Base-by-base conservation (phyloP, 1,284 basidiomycete genomes). In the Xerocomus cyaneibrunnescens region DNA sequence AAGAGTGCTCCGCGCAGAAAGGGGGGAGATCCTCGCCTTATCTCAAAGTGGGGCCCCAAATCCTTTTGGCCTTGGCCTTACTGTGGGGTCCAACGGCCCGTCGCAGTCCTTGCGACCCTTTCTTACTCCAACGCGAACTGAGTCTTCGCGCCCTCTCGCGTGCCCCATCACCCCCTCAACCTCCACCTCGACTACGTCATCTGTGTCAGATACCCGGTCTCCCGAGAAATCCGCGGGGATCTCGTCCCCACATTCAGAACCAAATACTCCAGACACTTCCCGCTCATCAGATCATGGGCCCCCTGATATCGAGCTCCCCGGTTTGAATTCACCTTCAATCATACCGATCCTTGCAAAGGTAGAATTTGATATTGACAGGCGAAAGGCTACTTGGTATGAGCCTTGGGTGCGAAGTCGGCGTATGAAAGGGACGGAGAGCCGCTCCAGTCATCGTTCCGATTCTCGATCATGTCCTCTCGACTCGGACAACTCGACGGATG, bases 321-420 rank as follows among this genome's bases (percentile, higher is more conserved):
- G 87, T 7, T 72, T 89, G 41, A 67, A 70, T 52, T 82, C 83
- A 16, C 66, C 77, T 45, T 81, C 85, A 25, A 70, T 89, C 38
- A 82, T 91, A 46, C 89, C 89, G 13, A 84, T 94, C 52, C 77
- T 94, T 27, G 92, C 91, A 46, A 93, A 92, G 71, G 81, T 94
- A 17, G 91, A 94, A 68, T 93, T 94, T 59, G 89, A 93, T 62
- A 87, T 94, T 58, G 90, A 93, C 65, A 75, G 75, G 40, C 74
- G 77, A 45, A 84, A 77, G 58, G 89, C 87, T 10, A 73, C 74
- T n/a, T 94, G 92, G 91, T 94, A 87, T 59, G 84, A 86, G 16
- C 79, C 81, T 7, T 93, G 91, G 91, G 54, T 85, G 31, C 76
- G 83, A 50, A 87, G 81, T 59, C 74, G 86, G 49, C 76, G 75